Evolutionary conservation across 2,329 filamentous ascomycete genomes (phyloP).

Genomic region (Fusarium sp.): DNA sequence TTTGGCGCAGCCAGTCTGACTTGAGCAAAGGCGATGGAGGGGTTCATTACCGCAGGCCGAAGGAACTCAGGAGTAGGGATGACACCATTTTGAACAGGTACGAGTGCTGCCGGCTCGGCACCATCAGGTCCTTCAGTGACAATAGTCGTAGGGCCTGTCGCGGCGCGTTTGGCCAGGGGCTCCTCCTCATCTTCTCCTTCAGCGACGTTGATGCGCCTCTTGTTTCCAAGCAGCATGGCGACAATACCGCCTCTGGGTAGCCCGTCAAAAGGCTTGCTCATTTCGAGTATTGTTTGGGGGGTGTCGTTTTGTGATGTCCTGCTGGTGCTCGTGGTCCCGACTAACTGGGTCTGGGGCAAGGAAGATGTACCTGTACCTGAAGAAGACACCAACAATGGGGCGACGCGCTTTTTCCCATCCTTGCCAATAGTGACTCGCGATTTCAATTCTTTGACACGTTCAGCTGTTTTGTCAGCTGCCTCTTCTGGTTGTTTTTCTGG

Average conservation of each 20-base stretch:
- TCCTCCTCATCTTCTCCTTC: slow-evolving; percentile 83
- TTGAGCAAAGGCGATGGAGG: slow-evolving; percentile 84
- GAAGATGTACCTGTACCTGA: slow-evolving; percentile 90
- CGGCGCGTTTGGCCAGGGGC: slow-evolving; percentile 63
- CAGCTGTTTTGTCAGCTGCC: slow-evolving; percentile 65
- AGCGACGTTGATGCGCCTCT: slow-evolving; percentile 80
- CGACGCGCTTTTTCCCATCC: slow-evolving; percentile 96
- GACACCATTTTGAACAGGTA: slow-evolving; percentile 70
- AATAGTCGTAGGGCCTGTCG: slow-evolving; percentile 79
- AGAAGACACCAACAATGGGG: slow-evolving; percentile 90
- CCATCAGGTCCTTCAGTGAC: slow-evolving; percentile 83
- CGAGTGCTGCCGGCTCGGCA: slow-evolving; percentile 78
- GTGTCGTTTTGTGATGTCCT: slow-evolving; percentile 75
- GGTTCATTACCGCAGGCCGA: slow-evolving; percentile 87
- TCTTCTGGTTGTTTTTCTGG: slow-evolving; percentile 60
- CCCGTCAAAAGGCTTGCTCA: slow-evolving; percentile 94
- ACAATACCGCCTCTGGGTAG: slow-evolving; percentile 90
- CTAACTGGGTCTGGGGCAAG: slow-evolving; percentile 87
- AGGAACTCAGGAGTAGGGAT: slow-evolving; percentile 84
- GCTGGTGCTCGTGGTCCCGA: slow-evolving; percentile 77
- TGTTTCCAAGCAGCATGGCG: slow-evolving; percentile 90
- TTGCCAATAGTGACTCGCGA: slow-evolving; percentile 94
- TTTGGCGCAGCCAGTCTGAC: slow-evolving; percentile 89
- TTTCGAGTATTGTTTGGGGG: slow-evolving; percentile 85
- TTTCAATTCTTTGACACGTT: slow-evolving; percentile 76